Evolutionary conservation across 768 basidiomycete genomes (phyloP), one percentile per base, ranked within the genome.

Genomic region (Lactifluus pinguis): DNA sequence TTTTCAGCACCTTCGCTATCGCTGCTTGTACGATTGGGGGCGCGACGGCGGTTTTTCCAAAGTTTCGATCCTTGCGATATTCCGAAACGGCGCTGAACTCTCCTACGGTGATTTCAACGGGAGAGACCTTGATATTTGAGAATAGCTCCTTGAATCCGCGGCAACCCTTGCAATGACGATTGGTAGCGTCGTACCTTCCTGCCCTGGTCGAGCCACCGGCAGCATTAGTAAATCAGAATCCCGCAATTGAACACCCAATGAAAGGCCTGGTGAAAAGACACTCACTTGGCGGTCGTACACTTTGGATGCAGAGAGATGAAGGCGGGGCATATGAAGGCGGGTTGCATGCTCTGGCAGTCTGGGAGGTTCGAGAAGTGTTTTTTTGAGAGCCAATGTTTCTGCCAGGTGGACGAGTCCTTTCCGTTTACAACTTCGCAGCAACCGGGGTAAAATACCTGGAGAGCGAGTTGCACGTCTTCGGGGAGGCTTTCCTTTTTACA

Each of bases 241-340:
- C 11, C 10, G 9, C 36, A 36, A 25, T 2, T 25, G 25, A 25
- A 25, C 11, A 9, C 8, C 3, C 15, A 4, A 2, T 25, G 25
- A 25, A 6, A 6, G 10, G 8, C 11, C 3, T 8, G 6, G 17
- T 38, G 25, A 30, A 9, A 10, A 21, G 25, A 1, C 5, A 5
- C 60, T 50, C 38, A 61, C 60, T 51, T 61, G 34, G 60, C 42
- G 9, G 2, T 45, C 9, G 15, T 45, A 49, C 60, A 61, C 6
- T 39, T 15, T 0, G 8, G 3, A 25, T 51, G 11, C n/a, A 51
- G 0, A 5, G 19, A 25, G n/a, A 61, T 5, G 4, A 25, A 61
- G 0, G 60, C 60, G 2, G 60, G 60, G 29, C 60, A 61, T 1
- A 10, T 51, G 6, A 47, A 51, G 1, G 10, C 5, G 1, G 54